Percentiles rank a stretch among this genome's conserved stretches.
These are phyloP conservation scores for Neopestalotiopsis clavispora DNA, from an alignment of 2,329 filamentous ascomycete species.

Conservation along the genomic window DNA sequence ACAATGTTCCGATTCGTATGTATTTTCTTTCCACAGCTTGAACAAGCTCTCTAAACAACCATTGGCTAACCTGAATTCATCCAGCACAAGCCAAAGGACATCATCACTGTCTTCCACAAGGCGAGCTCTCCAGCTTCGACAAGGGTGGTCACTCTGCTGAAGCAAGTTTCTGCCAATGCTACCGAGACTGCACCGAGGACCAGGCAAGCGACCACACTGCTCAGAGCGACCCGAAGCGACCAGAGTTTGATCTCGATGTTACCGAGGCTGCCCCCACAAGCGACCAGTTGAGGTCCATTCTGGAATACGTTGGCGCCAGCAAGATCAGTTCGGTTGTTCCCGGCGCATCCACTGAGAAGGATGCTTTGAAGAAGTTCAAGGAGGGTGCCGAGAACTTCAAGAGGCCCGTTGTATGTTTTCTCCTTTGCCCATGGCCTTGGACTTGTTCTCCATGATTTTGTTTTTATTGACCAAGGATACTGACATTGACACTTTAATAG, in stretches of 20 bases:
- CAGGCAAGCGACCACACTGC: constrained; percentile 70
- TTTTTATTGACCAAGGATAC: constrained; percentile 19
- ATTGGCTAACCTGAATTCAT: constrained; percentile 8
- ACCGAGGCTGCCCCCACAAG: constrained; percentile 80
- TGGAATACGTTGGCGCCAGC: constrained; percentile 76
- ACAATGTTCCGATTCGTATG: constrained; percentile 55
- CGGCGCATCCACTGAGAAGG: constrained; percentile 74
- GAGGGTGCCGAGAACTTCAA: constrained; percentile 71
- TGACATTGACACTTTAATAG: constrained; percentile 37
- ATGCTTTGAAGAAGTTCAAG: constrained; percentile 81
- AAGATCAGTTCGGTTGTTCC: constrained; percentile 68
- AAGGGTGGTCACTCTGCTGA: constrained; percentile 76
- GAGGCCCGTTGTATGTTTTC: constrained; percentile 72
- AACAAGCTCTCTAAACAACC: neutral
- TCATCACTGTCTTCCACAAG: constrained; percentile 96
- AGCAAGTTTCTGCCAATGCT: constrained; percentile 76
- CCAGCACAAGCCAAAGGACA: constrained; percentile 82
- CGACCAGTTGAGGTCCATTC: constrained; percentile 82
- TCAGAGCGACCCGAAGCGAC: constrained; percentile 60
- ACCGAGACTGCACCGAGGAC: constrained; percentile 72
- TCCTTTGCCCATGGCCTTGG: neutral
- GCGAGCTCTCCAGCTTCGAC: constrained; percentile 74
- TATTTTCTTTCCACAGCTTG: constrained; percentile 14
- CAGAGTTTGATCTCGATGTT: constrained; percentile 85
- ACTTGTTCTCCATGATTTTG: constrained; percentile 9